A percentile compares a stretch with the other conserved stretches of the same genome.
These are phyloP conservation scores for Citrus reticulata DNA, from an alignment of 345 rosid species.

Conservation along the genomic window DNA sequence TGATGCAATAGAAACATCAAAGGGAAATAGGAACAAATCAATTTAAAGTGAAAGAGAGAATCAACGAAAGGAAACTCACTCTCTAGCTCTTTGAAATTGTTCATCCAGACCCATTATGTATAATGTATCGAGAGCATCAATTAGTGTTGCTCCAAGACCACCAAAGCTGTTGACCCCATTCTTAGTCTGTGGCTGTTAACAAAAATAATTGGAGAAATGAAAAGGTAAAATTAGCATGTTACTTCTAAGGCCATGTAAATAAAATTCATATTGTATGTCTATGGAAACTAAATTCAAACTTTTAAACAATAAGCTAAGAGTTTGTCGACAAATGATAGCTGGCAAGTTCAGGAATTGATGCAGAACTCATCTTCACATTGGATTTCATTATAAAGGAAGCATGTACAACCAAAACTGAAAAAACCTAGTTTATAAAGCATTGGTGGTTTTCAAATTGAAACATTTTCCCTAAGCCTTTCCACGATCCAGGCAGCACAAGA, in stretches of 20 bases:
- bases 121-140: conserved; percentile 84
- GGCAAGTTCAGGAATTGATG: not conserved
- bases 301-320: not conserved
- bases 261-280: not conserved
- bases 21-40: not conserved
- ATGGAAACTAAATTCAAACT: not conserved
- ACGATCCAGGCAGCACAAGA: not conserved
- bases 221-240: conserved; percentile 3
- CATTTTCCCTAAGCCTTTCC: not conserved
- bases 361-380: not conserved
- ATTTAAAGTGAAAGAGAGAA: not conserved
- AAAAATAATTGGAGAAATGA: not conserved
- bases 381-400: not conserved
- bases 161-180: conserved; percentile 93
- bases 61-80: conserved; percentile 48
- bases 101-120: conserved; percentile 91
- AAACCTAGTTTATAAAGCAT: not conserved
- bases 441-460: not conserved
- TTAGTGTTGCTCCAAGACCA: conserved; percentile 93
- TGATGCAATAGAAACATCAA: not conserved
- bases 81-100: conserved; percentile 83
- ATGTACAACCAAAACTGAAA: not conserved
- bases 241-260: not conserved
- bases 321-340: not conserved
- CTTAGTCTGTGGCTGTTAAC: conserved; percentile 73